Conservation (phyloP, 352 stramenopile genomes). For the Aphanomyces astaci region DNA sequence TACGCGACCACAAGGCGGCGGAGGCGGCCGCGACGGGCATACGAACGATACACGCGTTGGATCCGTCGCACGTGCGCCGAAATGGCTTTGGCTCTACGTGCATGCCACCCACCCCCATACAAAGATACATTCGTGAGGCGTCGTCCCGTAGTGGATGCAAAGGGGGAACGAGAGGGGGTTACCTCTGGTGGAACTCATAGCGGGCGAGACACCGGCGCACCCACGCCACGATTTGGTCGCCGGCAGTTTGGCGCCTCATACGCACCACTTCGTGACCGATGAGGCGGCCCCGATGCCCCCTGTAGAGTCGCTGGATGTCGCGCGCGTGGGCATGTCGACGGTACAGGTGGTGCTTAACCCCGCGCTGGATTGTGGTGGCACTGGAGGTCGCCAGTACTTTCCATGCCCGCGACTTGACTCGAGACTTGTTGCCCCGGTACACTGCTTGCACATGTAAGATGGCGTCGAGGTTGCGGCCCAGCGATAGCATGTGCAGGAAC, state of each 20-base stretch:
- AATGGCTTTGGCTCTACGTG: background rate
- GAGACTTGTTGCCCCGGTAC: conserved; percentile 34
- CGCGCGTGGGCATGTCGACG: conserved; percentile 26
- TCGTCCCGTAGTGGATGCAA: too few relatives aligned
- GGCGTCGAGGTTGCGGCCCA: conserved; percentile 32
- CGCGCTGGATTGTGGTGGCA: conserved; percentile 39
- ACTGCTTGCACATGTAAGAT: conserved; percentile 44
- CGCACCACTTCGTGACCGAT: background rate
- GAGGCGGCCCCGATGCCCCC: conserved; percentile 1
- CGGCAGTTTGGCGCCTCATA: background rate
- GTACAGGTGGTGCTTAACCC: conserved; percentile 24
- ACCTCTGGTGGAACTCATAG: conserved; percentile 25
- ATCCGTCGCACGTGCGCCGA: conserved; percentile 31
- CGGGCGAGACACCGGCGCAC: conserved; percentile 39
- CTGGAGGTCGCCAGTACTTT: conserved; percentile 28
- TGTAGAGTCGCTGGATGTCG: conserved; percentile 6
- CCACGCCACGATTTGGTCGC: conserved; percentile 27
- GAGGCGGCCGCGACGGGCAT: conserved; percentile 24
- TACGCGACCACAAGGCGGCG: background rate
- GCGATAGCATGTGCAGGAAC: conserved; percentile 36
- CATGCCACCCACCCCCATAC: too few relatives aligned
- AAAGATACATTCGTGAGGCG: too few relatives aligned
- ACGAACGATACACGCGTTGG: conserved; percentile 46
- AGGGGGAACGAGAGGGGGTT: too few relatives aligned
- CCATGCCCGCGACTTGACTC: conserved; percentile 29